Percentiles rank a stretch among this genome's conserved stretches.
Evolutionary conservation across 345 rosid genomes (phyloP).

Genomic region (Atalantia buxifolia): DNA sequence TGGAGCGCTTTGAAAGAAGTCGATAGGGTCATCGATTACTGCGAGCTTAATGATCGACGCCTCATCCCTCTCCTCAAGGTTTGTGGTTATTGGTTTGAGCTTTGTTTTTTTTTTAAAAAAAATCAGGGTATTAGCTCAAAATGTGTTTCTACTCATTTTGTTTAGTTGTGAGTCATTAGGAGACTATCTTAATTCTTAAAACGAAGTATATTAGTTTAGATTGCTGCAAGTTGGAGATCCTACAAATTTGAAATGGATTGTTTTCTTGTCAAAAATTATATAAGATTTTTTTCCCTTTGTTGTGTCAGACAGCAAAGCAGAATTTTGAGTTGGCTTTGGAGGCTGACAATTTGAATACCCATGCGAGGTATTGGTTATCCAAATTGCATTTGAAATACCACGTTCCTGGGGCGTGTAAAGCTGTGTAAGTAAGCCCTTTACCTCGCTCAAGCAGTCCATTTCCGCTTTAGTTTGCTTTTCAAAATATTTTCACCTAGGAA

Average conservation of each 20-base stretch:
- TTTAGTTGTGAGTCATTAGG: background rate
- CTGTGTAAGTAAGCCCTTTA: slow-evolving; percentile 52
- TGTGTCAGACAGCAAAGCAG: slow-evolving; percentile 72
- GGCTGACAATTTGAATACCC: slow-evolving; percentile 75
- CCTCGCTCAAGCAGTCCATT: background rate
- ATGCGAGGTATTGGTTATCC: slow-evolving; percentile 81
- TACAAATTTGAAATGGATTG: background rate
- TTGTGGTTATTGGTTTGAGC: background rate
- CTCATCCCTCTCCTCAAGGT: slow-evolving; percentile 83
- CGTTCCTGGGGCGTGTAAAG: slow-evolving; percentile 80
- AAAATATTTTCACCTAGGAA: background rate
- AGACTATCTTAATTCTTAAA: background rate
- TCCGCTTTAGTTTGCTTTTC: background rate
- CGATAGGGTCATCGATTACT: slow-evolving; percentile 81
- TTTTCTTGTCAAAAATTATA: background rate
- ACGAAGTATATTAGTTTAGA: background rate
- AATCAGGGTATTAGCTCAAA: background rate
- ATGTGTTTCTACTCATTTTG: background rate
- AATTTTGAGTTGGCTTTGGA: slow-evolving; percentile 85
- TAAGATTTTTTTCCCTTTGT: background rate
- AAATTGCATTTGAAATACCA: slow-evolving; percentile 84
- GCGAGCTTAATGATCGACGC: slow-evolving; percentile 80
- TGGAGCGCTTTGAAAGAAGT: slow-evolving; percentile 87
- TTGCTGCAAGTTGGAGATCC: background rate
- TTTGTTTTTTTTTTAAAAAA: no score